phyloP scores from a whole-genome alignment of 2,329 filamentous ascomycete species.

The Colletotrichum liriopes region DNA sequence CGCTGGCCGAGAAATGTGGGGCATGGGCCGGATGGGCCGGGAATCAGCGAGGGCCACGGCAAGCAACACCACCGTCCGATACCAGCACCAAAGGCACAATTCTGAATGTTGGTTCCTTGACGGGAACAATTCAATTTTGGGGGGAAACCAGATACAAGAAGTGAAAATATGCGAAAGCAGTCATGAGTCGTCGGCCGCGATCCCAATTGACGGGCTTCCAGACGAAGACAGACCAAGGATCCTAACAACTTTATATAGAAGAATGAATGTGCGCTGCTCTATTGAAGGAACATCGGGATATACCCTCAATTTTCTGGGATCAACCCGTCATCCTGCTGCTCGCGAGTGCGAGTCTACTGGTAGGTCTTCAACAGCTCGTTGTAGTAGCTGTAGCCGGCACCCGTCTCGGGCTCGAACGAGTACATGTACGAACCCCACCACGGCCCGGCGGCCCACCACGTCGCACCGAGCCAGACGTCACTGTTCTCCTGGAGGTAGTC shows the following conservation, averaged over 20 bases:
- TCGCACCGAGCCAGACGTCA: slow-evolving; percentile 67
- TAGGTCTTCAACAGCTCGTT: slow-evolving; percentile 39
- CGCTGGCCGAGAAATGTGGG: background rate
- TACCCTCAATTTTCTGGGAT: background rate
- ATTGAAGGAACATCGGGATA: background rate
- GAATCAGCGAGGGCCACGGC: no score
- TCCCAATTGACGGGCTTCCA: background rate
- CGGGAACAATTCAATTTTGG: background rate
- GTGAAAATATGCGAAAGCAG: background rate
- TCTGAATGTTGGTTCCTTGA: no score
- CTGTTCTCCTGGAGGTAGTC: slow-evolving; percentile 63
- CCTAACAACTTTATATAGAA: background rate
- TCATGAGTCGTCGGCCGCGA: background rate
- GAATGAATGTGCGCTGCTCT: background rate
- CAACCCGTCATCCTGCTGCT: background rate
- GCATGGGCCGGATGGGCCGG: no score
- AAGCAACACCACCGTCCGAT: no score
- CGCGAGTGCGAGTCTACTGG: background rate
- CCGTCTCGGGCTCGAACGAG: slow-evolving; percentile 56
- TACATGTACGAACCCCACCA: slow-evolving; percentile 65
- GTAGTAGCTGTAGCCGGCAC: slow-evolving; percentile 52
- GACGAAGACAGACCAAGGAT: background rate
- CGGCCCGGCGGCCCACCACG: slow-evolving; percentile 63
- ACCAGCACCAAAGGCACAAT: no score
- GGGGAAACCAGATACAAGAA: slow-evolving; percentile 2